phyloP scores from a whole-genome alignment of 2,329 filamentous ascomycete species.

The Colletotrichum australisinense region DNA sequence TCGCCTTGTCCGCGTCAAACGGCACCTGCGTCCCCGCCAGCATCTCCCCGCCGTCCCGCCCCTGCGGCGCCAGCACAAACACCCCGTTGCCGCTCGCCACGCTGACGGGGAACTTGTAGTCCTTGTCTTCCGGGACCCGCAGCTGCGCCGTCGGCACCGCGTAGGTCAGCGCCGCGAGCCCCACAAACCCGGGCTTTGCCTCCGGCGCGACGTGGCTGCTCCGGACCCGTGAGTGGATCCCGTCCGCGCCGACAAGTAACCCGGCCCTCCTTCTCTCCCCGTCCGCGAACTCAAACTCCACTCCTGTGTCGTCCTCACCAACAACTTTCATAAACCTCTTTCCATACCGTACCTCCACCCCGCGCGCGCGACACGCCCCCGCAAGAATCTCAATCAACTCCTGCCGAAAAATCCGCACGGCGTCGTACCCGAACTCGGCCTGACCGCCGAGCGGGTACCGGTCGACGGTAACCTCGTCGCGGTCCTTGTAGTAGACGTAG shows the following conservation, averaged over 20 bases:
- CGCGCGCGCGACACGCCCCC: slow-evolving; percentile 41
- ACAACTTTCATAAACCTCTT: slow-evolving; percentile 55
- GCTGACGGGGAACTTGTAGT: slow-evolving; percentile 54
- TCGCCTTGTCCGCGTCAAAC: slow-evolving; percentile 48
- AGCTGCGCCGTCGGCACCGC: slow-evolving; percentile 51
- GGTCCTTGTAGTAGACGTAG: slow-evolving; percentile 57
- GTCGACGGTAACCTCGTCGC: slow-evolving; percentile 46
- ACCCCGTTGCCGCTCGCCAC: slow-evolving; percentile 56
- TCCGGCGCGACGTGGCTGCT: slow-evolving; percentile 59
- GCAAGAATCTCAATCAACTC: slow-evolving; percentile 55
- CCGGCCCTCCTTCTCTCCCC: slow-evolving; percentile 52
- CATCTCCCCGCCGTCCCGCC: slow-evolving; percentile 52
- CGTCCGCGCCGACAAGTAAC: slow-evolving; percentile 67
- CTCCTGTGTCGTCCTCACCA: slow-evolving; percentile 50
- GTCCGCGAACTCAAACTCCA: slow-evolving; percentile 60
- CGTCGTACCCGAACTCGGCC: slow-evolving; percentile 62
- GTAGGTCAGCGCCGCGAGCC: slow-evolving; percentile 54
- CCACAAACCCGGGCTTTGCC: slow-evolving; percentile 60
- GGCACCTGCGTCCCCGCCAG: slow-evolving; percentile 53
- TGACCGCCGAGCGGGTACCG: slow-evolving; percentile 60
- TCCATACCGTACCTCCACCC: slow-evolving; percentile 57
- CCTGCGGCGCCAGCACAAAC: slow-evolving; percentile 62
- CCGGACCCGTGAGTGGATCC: slow-evolving; percentile 68
- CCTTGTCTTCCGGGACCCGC: slow-evolving; percentile 40
- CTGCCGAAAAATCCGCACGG: slow-evolving; percentile 64